Evolutionary conservation across 208 protist species (phyloP), one percentile per base, ranked within the genome.

Genomic region (Acanthamoeba castellanii): DNA sequence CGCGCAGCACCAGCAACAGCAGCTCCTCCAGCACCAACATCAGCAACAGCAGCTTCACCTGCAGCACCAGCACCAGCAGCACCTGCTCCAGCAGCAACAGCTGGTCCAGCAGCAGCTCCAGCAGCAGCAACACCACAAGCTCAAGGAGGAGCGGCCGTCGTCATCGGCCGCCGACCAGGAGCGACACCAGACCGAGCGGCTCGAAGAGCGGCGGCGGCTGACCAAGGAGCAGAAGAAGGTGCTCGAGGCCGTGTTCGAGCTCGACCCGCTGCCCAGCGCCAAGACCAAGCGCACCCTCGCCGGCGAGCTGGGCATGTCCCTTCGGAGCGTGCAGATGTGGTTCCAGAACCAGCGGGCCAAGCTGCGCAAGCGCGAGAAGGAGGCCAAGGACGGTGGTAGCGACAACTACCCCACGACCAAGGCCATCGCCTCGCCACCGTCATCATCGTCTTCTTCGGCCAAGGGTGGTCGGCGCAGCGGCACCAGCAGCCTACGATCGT

Each of bases 271-370:
- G 88, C 95, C 95, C 14, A 93, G 72, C 4, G 78, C 93, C 78
- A 92, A 95, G 50, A 94, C 92, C 32, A 55, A 94, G 47, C 32
- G 64, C 42, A 64, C 72, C 47, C 70, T 96, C 1, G 96, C 96
- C 70, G 93, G 90, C 32, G 93, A 95, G 66, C 78, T 96, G 66
- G 96, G 95, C 34, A 96, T 96, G 96, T 95, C 95, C 6, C 74
- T 47, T 0, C 78, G 96, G 42, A 52, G 96, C 57, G 95, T 96
- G 14, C 96, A 96, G 85, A 96, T 96, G 52, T 96, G 96, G 96
- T 96, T 96, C 91, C 95, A 96, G 81, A 96, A 96, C 82, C 94
- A 95, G 50, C 85, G 95, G 52, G 95, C 95, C 27, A 96, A 96
- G 84, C 81, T 88, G 14, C 55, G 95, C 25, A 84, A 84, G 25